These are phyloP conservation scores for Plectranthus barbatus DNA, from an alignment of 257 asterid genomes.

Conservation along the genomic window DNA sequence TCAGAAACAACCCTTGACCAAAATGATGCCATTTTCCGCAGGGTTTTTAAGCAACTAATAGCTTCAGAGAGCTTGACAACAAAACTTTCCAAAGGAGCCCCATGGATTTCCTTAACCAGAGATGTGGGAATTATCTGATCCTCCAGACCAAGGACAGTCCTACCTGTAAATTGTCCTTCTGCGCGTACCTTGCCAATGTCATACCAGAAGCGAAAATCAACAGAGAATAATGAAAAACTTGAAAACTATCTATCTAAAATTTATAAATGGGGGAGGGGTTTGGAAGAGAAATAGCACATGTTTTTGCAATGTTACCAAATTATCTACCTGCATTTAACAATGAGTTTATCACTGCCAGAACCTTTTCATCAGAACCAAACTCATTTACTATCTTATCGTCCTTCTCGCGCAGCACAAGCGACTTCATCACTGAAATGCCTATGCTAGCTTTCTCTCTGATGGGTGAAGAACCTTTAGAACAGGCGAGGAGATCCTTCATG, in stretches of 20 bases:
- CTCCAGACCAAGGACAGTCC: constrained; percentile 38
- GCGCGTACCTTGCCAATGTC: constrained; percentile 85
- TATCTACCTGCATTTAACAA: constrained; percentile 81
- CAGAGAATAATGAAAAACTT: constrained; percentile 25
- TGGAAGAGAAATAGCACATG: not conserved
- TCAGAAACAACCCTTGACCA: constrained; percentile 84
- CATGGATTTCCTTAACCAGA: constrained; percentile 83
- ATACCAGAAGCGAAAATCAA: constrained; percentile 55
- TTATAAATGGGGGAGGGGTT: not conserved
- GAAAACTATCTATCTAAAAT: constrained; percentile 1
- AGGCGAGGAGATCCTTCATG: constrained; percentile 71
- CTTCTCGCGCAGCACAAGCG: constrained; percentile 82
- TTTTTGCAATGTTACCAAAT: constrained; percentile 30
- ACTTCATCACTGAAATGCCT: constrained; percentile 87
- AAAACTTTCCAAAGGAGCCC: constrained; percentile 90
- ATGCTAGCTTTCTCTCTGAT: constrained; percentile 89
- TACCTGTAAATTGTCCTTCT: constrained; percentile 65
- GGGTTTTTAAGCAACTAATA: constrained; percentile 77
- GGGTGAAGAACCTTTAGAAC: constrained; percentile 86
- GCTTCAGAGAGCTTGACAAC: constrained; percentile 87
- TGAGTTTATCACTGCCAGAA: constrained; percentile 54
- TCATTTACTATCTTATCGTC: constrained; percentile 69
- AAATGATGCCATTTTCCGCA: constrained; percentile 75
- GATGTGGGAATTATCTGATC: constrained; percentile 41
- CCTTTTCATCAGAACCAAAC: constrained; percentile 78